A percentile compares a stretch with the other conserved stretches of the same genome.
Conservation (phyloP, 805 yeast genomes). For the Saturnispora hagleri region DNA sequence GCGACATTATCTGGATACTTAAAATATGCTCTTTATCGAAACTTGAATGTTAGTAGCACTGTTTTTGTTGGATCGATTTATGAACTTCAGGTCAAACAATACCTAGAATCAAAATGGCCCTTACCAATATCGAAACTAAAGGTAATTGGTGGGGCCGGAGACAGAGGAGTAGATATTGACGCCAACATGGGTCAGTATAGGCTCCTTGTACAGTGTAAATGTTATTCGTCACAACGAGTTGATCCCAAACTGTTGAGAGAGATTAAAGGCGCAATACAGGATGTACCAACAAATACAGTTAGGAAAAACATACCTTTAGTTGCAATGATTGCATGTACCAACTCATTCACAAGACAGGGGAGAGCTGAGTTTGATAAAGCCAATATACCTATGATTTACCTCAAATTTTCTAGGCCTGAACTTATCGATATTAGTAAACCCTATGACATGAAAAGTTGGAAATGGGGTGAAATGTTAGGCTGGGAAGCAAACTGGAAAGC, state of each 20-base stretch:
- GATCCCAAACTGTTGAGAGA: conserved; percentile 43
- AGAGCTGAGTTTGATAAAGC: conserved; percentile 36
- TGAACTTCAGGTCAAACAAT: conserved; percentile 36
- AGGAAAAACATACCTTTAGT: conserved; percentile 6
- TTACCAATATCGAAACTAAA: conserved; percentile 22
- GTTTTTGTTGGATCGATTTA: conserved; percentile 49
- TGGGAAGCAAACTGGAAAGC: conserved; percentile 9
- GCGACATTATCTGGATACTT: conserved; percentile 25
- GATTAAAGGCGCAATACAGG: conserved; percentile 40
- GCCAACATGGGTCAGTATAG: conserved; percentile 30
- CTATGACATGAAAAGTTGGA: conserved; percentile 32
- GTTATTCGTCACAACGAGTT: conserved; percentile 32
- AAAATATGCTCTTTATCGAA: conserved; percentile 25
- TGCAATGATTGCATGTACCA: conserved; percentile 40
- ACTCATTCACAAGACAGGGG: conserved; percentile 40
- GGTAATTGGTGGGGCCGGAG: conserved; percentile 47
- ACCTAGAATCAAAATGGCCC: conserved; percentile 23
- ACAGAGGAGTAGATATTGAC: conserved; percentile 46
- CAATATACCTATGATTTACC: conserved; percentile 36
- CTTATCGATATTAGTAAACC: conserved; percentile 11
- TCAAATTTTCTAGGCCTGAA: conserved; percentile 31
- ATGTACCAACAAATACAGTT: conserved; percentile 8
- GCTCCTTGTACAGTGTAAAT: conserved; percentile 48
- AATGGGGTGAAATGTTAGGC: conserved; percentile 28
- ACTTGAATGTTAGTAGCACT: conserved; percentile 35